Conservation (phyloP, 345 rosid genomes). For the Turritis glabra region DNA sequence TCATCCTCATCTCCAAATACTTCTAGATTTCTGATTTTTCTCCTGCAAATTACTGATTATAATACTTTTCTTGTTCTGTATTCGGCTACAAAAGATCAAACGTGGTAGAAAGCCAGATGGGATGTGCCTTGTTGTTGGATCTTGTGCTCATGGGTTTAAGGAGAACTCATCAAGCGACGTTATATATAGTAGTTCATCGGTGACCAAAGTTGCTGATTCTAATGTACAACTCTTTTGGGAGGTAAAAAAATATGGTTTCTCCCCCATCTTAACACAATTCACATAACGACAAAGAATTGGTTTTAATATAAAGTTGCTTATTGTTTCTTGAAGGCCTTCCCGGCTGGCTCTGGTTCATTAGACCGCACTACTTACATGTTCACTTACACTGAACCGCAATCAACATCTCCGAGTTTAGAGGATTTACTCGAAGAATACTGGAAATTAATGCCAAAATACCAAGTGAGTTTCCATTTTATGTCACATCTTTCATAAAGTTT, state of each 20-base stretch:
- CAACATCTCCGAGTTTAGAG: constrained; percentile 73
- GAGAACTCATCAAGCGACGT: constrained; percentile 80
- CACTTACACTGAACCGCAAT: constrained; percentile 84
- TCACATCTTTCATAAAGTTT: neutral
- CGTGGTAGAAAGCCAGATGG: constrained; percentile 89
- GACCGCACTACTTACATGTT: constrained; percentile 99
- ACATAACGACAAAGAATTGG: neutral
- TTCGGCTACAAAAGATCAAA: constrained; percentile 59
- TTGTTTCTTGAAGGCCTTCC: constrained; percentile 72
- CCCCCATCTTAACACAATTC: neutral
- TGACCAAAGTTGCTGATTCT: constrained; percentile 61
- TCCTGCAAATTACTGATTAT: constrained; percentile 5
- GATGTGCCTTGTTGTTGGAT: constrained; percentile 93
- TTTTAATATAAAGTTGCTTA: neutral
- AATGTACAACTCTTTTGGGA: constrained; percentile 92
- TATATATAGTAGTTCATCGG: constrained; percentile 77
- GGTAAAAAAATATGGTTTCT: constrained; percentile 45
- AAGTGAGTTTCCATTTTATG: constrained; percentile 48
- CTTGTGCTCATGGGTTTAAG: constrained; percentile 86
- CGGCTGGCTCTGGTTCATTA: constrained; percentile 85
- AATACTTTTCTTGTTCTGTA: neutral
- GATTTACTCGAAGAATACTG: constrained; percentile 85
- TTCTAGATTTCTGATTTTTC: neutral
- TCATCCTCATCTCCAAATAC: neutral
- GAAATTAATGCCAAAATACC: constrained; percentile 89